Evolutionary conservation across 495 filamentous ascomycete species (phyloP), one percentile per base, ranked within the genome.

Genomic region (Lasiosphaeriaceae sp.): DNA sequence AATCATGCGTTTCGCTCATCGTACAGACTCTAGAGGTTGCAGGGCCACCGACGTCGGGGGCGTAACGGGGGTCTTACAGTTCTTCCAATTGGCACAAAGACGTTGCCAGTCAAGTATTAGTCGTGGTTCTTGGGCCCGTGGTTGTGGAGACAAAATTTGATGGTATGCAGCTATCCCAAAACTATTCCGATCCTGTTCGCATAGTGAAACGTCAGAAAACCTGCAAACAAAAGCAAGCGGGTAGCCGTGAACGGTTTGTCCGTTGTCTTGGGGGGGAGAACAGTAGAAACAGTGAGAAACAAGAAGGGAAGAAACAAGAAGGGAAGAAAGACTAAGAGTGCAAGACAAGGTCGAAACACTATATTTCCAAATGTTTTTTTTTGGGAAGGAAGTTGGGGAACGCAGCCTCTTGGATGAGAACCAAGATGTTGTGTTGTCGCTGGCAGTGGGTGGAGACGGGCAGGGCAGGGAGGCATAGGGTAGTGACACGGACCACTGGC

Each of bases 151-250:
- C 61, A 55, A 63, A 53, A 61, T 62, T 68, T 60, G 68, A 66
- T 71, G 61, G 69, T 70, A 75, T 78, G 76, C 75, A 73, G 73
- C 66, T 72, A 76, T 66, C 76, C 76, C 65, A 71, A 75, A 75
- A 72, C 66, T 72, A 76, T 66, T 75, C 76, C 65, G 72, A 75
- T 74, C 71, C 74, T 77, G 75, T 78, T 78, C 72, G 73, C 71
- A 73, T 71, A 63, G 63, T 63, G 64, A 48, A 58, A 56, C 65
- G 62, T 71, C 65, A 69, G 71, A 65, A 60, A 23, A 54, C 59
- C 65, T 71, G 71, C 71, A 77, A 72, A 68, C 66, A 66, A 59
- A 67, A 56, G 54, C 56, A 67, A n/a, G 76, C 58, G 66, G 64
- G 66, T 72, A 71, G 57, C 71, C 70, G 74, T 55, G 58, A 70